Evolutionary conservation across 768 basidiomycete genomes (phyloP).

Genomic region (Amanita brunnescens): DNA sequence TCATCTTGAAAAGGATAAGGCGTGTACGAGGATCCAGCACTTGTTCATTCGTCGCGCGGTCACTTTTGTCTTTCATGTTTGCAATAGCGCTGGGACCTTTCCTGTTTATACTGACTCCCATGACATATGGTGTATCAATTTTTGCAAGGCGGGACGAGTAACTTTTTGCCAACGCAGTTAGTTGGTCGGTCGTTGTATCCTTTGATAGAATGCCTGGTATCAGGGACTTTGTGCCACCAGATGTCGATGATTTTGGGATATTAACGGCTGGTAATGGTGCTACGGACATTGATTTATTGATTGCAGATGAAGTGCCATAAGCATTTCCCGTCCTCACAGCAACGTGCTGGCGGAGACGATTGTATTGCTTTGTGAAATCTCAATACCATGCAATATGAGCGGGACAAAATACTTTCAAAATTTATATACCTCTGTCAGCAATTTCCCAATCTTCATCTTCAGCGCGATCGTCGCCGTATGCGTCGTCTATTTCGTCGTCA

Average conservation of each 20-base stretch:
- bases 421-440: conserved; percentile 61
- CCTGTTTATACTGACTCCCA: conserved; percentile 73
- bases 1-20: conserved; percentile 93
- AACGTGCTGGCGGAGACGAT: conserved; percentile 86
- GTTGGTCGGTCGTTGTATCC: conserved; percentile 61
- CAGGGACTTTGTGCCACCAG: conserved; percentile 11
- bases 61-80: conserved; percentile 91
- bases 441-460: conserved; percentile 90
- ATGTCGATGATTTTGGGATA: conserved; percentile 36
- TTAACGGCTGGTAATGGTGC: conserved; percentile 67
- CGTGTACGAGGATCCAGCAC: conserved; percentile 95
- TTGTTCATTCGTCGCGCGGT: conserved; percentile 94
- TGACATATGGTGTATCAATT: conserved; percentile 65
- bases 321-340: conserved; percentile 71
- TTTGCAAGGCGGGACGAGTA: conserved; percentile 68
- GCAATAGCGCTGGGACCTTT: conserved; percentile 87
- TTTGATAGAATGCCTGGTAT: conserved; percentile 26
- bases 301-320: conserved; percentile 46
- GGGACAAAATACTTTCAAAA: neutral
- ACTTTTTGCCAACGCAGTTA: conserved; percentile 58
- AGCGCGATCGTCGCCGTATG: conserved; percentile 49
- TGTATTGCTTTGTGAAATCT: conserved; percentile 99
- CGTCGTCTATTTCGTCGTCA: conserved; percentile 35
- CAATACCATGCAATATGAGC: conserved; percentile 11
- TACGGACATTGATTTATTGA: conserved; percentile 39